Conservation (phyloP, 371 early-diverging fungal genomes). For the Gilbertella persicaria region DNA sequence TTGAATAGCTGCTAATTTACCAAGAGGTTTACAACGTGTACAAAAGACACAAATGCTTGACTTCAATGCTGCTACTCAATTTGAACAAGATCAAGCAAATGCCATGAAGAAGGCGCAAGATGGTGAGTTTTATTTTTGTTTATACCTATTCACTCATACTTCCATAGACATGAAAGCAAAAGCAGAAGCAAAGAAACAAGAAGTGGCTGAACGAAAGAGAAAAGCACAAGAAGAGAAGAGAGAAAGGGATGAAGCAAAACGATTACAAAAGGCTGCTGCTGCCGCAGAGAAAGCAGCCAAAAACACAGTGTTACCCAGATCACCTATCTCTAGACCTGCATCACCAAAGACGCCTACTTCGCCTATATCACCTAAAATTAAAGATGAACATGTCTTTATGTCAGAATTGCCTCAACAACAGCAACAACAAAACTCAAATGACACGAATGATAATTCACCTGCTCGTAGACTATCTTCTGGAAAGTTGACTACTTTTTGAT, state of each 20-base stretch:
- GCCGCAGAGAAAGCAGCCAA: constrained; percentile 1
- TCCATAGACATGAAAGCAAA: constrained; percentile 16
- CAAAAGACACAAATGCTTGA: constrained; percentile 32
- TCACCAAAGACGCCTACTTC: constrained; percentile 19
- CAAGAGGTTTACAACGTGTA: constrained; percentile 24
- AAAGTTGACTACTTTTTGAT: constrained; percentile 6
- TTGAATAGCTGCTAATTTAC: constrained; percentile 6
- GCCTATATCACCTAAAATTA: constrained; percentile 1
- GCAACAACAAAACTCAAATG: constrained; percentile 1
- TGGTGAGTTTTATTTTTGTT: constrained; percentile 4
- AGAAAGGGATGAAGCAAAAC: constrained; percentile 12
- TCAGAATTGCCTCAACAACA: constrained; percentile 9
- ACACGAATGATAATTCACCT: neutral
- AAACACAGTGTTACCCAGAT: neutral
- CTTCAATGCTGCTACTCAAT: constrained; percentile 21
- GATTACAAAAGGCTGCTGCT: constrained; percentile 3
- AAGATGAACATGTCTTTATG: constrained; percentile 10
- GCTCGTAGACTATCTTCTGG: neutral
- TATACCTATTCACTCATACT: neutral
- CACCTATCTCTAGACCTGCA: constrained; percentile 10
- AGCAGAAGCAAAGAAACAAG: constrained; percentile 19
- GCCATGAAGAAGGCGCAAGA: constrained; percentile 22
- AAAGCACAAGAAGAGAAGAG: constrained; percentile 16
- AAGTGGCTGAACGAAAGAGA: constrained; percentile 12
- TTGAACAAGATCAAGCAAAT: constrained; percentile 17